Base-by-base conservation (phyloP, 352 stramenopile species). In the Globisporangium cylindrosporum region DNA sequence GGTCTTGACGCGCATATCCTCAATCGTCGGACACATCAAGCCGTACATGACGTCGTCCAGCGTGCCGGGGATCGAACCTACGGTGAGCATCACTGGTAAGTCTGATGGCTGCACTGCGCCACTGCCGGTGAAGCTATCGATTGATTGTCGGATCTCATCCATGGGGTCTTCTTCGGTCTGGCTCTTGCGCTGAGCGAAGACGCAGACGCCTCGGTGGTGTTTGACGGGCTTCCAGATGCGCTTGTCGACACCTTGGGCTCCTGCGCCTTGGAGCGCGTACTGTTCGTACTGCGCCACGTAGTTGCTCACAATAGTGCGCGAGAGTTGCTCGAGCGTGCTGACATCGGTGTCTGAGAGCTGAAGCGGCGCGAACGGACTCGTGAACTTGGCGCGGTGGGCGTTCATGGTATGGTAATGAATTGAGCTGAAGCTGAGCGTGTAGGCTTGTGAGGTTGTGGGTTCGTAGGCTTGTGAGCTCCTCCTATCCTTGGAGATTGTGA, bases 31-130 rank as follows among this genome's bases (percentile, higher is more conserved):
- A 9, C 20, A 36, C 43, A 73, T 24, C 14, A 67, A 3, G 25
- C 64, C 64, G 41, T 68, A 73, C 55, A 72, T 67, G 43, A 70
- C 4, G 46, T 73, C 68, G 46, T 73, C 64, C 15, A 73, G 34
- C 14, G 38, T 56, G 20, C 67, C 67, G 0, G 10, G 18, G n/a
- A 70, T 32, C 5, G 54, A 57, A 6, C 67, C 67, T 0, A 64
- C 24, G 27, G 59, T 27, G n/a, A 67, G 49, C 20, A 71, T 36
- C 2, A 67, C 59, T 2, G 66, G 59, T 18, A 71, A n/a, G n/a
- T 71, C 59, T 1, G 66, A 27, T 4, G 48, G 49, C 34, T 29
- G 14, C 25, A 58, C 38, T 0, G 27, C 27, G 3, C 54, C 64
- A 10, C 55, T 64, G 56, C 55, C 36, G 3, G 25, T 8, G 55